These are phyloP conservation scores for Viola pubescens DNA, from an alignment of 441 rosid species.

Conservation along the genomic window DNA sequence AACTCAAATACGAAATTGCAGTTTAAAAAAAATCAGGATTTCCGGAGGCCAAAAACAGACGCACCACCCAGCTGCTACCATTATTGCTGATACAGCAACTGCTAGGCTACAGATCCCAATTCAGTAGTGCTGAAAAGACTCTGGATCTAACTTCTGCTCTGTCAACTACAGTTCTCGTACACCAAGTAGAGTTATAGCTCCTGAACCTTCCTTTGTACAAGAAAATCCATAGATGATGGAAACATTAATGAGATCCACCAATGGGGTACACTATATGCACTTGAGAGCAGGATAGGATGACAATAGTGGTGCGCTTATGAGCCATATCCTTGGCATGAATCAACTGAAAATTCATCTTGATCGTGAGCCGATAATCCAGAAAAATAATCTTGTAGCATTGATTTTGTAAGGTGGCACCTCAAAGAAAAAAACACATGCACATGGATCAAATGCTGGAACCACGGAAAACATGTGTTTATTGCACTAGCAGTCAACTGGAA, in stretches of 20 bases:
- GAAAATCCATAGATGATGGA: slow-evolving; percentile 7
- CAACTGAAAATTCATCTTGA: background rate
- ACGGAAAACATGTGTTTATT: slow-evolving; percentile 6
- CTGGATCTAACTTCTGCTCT: slow-evolving; percentile 21
- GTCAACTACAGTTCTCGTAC: slow-evolving; percentile 24
- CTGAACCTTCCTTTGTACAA: slow-evolving; percentile 19
- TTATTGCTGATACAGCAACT: slow-evolving; percentile 14
- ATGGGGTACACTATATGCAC: slow-evolving; percentile 6
- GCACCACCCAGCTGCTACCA: slow-evolving; percentile 15
- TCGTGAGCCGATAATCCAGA: slow-evolving; percentile 11
- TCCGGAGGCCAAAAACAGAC: slow-evolving; percentile 15
- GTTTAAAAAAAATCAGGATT: slow-evolving; percentile 11
- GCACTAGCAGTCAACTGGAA: slow-evolving; percentile 4
- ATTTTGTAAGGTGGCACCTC: slow-evolving; percentile 6
- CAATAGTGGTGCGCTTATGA: background rate
- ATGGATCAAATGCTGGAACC: slow-evolving; percentile 14
- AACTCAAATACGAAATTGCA: slow-evolving; percentile 14
- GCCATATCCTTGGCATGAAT: slow-evolving; percentile 12
- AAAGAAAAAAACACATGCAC: background rate
- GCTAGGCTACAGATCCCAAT: slow-evolving; percentile 19
- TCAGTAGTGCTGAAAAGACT: slow-evolving; percentile 17
- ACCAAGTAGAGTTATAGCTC: slow-evolving; percentile 16
- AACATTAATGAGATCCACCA: slow-evolving; percentile 3
- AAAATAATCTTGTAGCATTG: no score
- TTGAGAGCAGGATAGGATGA: slow-evolving; percentile 6